A percentile compares a stretch with the other conserved stretches of the same genome.
Conservation (phyloP, 495 filamentous ascomycete genomes). For the Penicillium alfredii region DNA sequence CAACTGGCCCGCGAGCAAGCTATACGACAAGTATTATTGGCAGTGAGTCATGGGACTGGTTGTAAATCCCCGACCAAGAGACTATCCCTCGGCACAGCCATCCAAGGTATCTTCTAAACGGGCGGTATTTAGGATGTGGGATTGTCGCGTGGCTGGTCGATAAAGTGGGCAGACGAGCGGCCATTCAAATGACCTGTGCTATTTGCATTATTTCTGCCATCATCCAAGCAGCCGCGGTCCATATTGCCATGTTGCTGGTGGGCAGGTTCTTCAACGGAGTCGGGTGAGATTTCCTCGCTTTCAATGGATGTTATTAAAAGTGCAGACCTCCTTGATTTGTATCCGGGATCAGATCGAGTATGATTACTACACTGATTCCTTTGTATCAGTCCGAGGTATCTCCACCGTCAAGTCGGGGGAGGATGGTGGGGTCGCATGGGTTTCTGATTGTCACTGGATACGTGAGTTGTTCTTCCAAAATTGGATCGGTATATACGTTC, state of each 20-base stretch:
- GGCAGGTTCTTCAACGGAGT: not conserved
- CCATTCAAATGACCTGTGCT: not conserved
- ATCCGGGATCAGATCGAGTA: not conserved
- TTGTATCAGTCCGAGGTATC: slow-evolving; percentile 4
- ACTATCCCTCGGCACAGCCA: not conserved
- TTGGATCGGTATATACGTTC: no score
- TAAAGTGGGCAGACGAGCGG: not conserved
- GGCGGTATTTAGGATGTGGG: not conserved
- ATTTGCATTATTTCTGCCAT: not conserved
- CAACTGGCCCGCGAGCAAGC: not conserved
- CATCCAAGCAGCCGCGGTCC: slow-evolving; percentile 1
- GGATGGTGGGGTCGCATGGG: slow-evolving; percentile 1
- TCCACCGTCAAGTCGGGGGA: not conserved
- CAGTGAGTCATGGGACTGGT: not conserved
- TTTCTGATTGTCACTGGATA: not conserved
- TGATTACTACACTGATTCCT: slow-evolving; percentile 1
- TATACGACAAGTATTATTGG: not conserved
- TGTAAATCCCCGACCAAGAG: not conserved
- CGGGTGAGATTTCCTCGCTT: not conserved
- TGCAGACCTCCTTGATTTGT: not conserved
- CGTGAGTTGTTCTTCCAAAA: not conserved
- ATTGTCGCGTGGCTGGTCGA: not conserved
- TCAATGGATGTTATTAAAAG: not conserved
- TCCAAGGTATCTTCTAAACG: not conserved
- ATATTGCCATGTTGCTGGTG: slow-evolving; percentile 4